phyloP scores from a whole-genome alignment of 2,329 filamentous ascomycete genomes.

The Cladosporium velox region DNA sequence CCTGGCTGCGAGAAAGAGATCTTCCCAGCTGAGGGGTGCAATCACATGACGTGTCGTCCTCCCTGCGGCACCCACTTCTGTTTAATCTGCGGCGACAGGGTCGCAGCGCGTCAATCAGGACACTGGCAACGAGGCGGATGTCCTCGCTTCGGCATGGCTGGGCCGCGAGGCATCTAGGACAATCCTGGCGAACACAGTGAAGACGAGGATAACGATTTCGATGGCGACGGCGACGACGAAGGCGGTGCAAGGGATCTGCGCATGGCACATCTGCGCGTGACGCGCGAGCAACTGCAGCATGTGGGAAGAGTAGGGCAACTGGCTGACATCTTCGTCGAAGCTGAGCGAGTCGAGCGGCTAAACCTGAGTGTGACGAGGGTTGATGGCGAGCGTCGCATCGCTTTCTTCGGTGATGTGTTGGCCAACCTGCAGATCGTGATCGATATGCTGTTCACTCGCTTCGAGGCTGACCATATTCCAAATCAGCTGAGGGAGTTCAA shows the following conservation, averaged over 20 bases:
- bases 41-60: conserved; percentile 22
- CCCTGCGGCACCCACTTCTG: conserved; percentile 27
- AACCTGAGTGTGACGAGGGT: not conserved
- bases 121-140: conserved; percentile 24
- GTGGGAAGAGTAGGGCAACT: not conserved
- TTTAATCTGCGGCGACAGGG: conserved; percentile 22
- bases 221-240: not conserved
- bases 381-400: not conserved
- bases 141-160: conserved; percentile 18
- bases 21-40: conserved; percentile 23
- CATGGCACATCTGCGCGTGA: no score
- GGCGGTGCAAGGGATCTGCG: not conserved
- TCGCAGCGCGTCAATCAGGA: not conserved
- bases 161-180: not conserved
- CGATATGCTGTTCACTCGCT: not conserved
- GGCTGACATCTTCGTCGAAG: not conserved
- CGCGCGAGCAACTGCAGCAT: no score
- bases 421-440: not conserved
- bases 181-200: not conserved
- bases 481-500: not conserved
- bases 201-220: not conserved
- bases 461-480: not conserved
- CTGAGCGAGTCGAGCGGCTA: not conserved
- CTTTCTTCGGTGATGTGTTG: not conserved
- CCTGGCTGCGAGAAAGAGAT: conserved; percentile 23